phyloP scores from a whole-genome alignment of 768 basidiomycete genomes.

The Termitomyces sp. region DNA sequence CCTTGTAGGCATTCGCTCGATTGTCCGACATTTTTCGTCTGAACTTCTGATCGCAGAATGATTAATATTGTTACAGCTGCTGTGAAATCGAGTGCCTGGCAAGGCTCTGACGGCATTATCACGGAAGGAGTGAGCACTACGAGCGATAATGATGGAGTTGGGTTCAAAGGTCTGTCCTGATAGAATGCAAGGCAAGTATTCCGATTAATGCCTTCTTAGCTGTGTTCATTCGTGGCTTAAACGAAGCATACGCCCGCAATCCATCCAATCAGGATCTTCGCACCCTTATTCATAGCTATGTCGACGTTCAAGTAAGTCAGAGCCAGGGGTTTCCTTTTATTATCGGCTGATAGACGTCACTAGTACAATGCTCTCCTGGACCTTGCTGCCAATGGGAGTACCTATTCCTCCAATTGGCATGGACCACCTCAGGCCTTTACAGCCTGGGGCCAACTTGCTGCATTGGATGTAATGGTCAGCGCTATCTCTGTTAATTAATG shows the following conservation, averaged over 20 bases:
- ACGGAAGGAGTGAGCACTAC: constrained; percentile 40
- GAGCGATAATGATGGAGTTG: constrained; percentile 39
- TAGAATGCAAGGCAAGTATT: not conserved
- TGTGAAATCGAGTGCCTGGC: constrained; percentile 39
- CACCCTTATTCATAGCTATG: constrained; percentile 40
- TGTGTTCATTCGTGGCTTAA: constrained; percentile 41
- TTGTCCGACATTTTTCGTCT: not conserved
- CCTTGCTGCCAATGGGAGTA: constrained; percentile 34
- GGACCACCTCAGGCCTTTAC: constrained; percentile 41
- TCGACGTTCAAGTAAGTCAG: constrained; percentile 40
- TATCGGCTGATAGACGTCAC: not conserved
- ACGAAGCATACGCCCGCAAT: constrained; percentile 38
- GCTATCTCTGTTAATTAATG: constrained; percentile 26
- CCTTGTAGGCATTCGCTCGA: constrained; percentile 24
- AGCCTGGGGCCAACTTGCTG: constrained; percentile 44
- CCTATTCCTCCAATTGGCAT: constrained; percentile 41
- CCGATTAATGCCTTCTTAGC: constrained; percentile 15
- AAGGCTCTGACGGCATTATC: constrained; percentile 43
- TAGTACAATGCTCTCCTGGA: constrained; percentile 48
- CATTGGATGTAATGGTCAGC: constrained; percentile 35
- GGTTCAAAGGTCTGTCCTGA: constrained; percentile 39
- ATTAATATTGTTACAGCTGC: constrained; percentile 30
- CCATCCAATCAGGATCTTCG: constrained; percentile 28
- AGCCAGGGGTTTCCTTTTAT: not conserved
- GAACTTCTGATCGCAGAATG: constrained; percentile 21